These are phyloP conservation scores for Phtheirospermum japonicum DNA, from an alignment of 257 asterid species.

Conservation along the genomic window DNA sequence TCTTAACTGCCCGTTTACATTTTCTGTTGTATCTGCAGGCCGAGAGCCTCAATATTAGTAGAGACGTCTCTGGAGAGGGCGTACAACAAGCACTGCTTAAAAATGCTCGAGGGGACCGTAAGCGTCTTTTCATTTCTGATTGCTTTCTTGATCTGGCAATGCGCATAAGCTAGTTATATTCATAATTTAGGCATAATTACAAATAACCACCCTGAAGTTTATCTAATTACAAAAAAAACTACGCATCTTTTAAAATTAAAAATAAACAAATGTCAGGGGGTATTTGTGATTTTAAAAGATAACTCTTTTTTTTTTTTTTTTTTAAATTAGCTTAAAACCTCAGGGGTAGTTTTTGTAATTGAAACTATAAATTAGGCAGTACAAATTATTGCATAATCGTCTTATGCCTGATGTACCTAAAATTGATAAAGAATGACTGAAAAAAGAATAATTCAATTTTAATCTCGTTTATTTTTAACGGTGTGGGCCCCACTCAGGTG, in stretches of 20 bases:
- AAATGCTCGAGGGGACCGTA: slow-evolving; percentile 92
- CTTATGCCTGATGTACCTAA: background rate
- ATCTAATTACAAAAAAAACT: too few species aligned
- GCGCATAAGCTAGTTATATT: background rate
- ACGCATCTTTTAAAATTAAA: too few species aligned
- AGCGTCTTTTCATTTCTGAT: slow-evolving; percentile 27
- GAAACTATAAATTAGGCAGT: background rate
- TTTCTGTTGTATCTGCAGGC: slow-evolving; percentile 42
- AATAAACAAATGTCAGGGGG: too few species aligned
- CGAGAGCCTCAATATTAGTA: slow-evolving; percentile 78
- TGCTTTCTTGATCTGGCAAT: background rate
- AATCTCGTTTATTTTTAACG: slow-evolving; percentile 2
- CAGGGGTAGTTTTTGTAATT: background rate
- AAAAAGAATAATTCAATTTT: background rate
- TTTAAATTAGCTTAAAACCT: too few species aligned
- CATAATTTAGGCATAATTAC: background rate
- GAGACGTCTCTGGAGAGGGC: slow-evolving; percentile 94
- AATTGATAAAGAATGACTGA: too few species aligned
- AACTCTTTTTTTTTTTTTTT: too few species aligned
- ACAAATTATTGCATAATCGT: background rate
- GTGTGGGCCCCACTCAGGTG: slow-evolving; percentile 41
- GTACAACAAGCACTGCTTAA: slow-evolving; percentile 86
- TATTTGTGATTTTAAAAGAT: background rate
- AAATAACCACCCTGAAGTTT: background rate
- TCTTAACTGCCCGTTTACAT: background rate